phyloP scores from a whole-genome alignment of 768 basidiomycete genomes.

The Scleroderma bovista region DNA sequence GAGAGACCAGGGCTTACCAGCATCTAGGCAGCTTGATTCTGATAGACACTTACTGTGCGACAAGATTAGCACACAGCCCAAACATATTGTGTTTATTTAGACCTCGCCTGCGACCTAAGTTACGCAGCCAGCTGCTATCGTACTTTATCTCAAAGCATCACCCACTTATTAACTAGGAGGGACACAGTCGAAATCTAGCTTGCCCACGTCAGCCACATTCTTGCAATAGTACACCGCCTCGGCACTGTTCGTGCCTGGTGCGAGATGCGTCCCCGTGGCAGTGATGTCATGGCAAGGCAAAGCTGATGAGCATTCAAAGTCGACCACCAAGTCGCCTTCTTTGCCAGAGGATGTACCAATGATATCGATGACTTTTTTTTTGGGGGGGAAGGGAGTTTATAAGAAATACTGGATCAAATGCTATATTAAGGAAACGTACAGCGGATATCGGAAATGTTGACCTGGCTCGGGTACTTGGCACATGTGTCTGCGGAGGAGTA shows the following conservation, averaged over 20 bases:
- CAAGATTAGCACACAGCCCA: too few relatives aligned
- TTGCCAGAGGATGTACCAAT: slow-evolving; percentile 39
- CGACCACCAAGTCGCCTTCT: slow-evolving; percentile 34
- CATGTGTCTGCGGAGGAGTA: slow-evolving; percentile 30
- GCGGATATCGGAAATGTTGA: slow-evolving; percentile 38
- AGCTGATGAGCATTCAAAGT: slow-evolving; percentile 36
- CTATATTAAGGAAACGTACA: slow-evolving; percentile 20
- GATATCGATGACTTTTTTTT: slow-evolving; percentile 31
- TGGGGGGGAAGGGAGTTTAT: neutral
- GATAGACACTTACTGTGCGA: too few relatives aligned
- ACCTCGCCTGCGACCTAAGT: too few relatives aligned
- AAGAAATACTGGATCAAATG: too few relatives aligned
- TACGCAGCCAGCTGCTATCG: too few relatives aligned
- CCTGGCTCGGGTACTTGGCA: slow-evolving; percentile 32
- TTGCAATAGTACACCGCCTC: slow-evolving; percentile 33
- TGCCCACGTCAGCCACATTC: slow-evolving; percentile 26
- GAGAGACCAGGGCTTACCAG: too few relatives aligned
- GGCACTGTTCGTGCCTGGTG: slow-evolving; percentile 3
- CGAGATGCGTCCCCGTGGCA: too few relatives aligned
- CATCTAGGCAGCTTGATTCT: too few relatives aligned
- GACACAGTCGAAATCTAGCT: slow-evolving; percentile 27
- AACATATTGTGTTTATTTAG: too few relatives aligned
- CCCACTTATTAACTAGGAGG: slow-evolving; percentile 1
- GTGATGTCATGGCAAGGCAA: slow-evolving; percentile 22
- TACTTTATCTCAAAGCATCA: too few relatives aligned